A percentile compares a stretch with the other conserved stretches of the same genome.
Evolutionary conservation across 2,329 filamentous ascomycete genomes (phyloP).

Genomic region (Pseudogymnoascus pannorum): DNA sequence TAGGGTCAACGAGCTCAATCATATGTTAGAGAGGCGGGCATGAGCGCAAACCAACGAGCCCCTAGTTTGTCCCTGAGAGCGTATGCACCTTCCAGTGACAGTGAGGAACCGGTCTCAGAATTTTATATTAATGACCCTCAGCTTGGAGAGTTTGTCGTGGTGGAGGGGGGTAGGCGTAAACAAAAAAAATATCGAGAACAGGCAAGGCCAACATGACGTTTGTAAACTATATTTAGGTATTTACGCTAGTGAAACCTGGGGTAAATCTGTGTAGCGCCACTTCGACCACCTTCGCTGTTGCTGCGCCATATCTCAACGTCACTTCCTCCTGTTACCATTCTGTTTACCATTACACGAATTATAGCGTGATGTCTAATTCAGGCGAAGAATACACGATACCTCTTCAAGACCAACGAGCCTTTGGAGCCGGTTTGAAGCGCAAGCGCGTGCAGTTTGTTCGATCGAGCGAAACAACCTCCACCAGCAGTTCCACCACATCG

Average conservation of each 20-base stretch:
- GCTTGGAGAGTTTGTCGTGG: background rate
- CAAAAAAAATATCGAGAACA: slow-evolving; percentile 17
- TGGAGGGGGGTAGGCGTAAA: slow-evolving; percentile 9
- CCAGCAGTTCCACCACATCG: slow-evolving; percentile 18
- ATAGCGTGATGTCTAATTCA: slow-evolving; percentile 11
- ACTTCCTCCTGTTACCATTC: background rate
- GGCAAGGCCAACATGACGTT: slow-evolving; percentile 6
- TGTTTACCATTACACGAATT: background rate
- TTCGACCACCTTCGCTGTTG: background rate
- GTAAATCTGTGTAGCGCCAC: slow-evolving; percentile 1
- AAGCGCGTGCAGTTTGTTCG: slow-evolving; percentile 52
- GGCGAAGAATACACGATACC: slow-evolving; percentile 52
- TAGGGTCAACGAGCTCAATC: background rate
- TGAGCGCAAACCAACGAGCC: background rate
- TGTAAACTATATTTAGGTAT: slow-evolving; percentile 4
- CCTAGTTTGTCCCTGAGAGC: background rate
- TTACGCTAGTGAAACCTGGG: slow-evolving; percentile 4
- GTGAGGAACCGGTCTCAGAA: background rate
- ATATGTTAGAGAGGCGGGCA: background rate
- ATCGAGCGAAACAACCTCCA: slow-evolving; percentile 23
- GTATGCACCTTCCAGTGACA: background rate
- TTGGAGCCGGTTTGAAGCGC: slow-evolving; percentile 55
- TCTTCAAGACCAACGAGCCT: slow-evolving; percentile 50
- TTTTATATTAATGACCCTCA: background rate
- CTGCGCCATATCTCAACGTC: slow-evolving; percentile 5